Percentiles rank a stretch among this genome's conserved stretches.
These are phyloP conservation scores for Aspergillus pseudoterreus DNA, from an alignment of 2,329 filamentous ascomycete species.

Conservation along the genomic window DNA sequence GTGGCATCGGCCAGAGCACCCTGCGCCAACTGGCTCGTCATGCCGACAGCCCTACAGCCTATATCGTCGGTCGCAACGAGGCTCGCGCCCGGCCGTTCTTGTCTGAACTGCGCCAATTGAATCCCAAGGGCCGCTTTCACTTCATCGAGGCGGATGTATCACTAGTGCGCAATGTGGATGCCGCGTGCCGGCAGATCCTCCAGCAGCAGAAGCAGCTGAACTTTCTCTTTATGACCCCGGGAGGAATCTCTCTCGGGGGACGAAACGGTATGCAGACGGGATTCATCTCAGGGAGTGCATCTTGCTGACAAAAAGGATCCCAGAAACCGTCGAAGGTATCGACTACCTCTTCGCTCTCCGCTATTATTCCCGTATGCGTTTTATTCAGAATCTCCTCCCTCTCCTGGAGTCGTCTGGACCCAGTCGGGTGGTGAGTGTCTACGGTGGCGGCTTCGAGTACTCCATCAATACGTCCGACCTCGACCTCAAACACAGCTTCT, in stretches of 20 bases:
- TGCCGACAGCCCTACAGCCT: slow-evolving; percentile 44
- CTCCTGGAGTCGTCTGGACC: slow-evolving; percentile 25
- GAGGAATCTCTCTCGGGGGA: slow-evolving; percentile 4
- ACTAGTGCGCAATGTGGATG: slow-evolving; percentile 51
- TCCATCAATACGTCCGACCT: slow-evolving; percentile 47
- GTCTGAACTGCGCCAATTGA: slow-evolving; percentile 42
- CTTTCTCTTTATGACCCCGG: slow-evolving; percentile 28
- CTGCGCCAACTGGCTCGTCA: slow-evolving; percentile 22
- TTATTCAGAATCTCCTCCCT: slow-evolving; percentile 30
- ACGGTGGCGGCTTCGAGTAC: slow-evolving; percentile 51
- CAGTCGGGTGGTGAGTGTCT: slow-evolving; percentile 52
- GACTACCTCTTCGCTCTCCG: slow-evolving; percentile 26
- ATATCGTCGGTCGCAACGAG: slow-evolving; percentile 49
- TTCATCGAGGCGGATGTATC: slow-evolving; percentile 51
- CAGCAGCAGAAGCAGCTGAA: slow-evolving; percentile 26
- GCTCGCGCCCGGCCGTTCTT: slow-evolving; percentile 37
- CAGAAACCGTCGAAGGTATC: slow-evolving; percentile 31
- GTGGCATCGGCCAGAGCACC: slow-evolving; percentile 8
- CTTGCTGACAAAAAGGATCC: not conserved
- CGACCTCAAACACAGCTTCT: slow-evolving; percentile 21
- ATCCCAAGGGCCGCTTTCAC: slow-evolving; percentile 42
- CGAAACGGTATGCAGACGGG: slow-evolving; percentile 11
- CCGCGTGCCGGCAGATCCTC: slow-evolving; percentile 46
- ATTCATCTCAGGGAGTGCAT: not conserved
- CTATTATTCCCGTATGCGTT: slow-evolving; percentile 35